Evolutionary conservation across 345 rosid genomes (phyloP).

Genomic region (Mangifera indica): DNA sequence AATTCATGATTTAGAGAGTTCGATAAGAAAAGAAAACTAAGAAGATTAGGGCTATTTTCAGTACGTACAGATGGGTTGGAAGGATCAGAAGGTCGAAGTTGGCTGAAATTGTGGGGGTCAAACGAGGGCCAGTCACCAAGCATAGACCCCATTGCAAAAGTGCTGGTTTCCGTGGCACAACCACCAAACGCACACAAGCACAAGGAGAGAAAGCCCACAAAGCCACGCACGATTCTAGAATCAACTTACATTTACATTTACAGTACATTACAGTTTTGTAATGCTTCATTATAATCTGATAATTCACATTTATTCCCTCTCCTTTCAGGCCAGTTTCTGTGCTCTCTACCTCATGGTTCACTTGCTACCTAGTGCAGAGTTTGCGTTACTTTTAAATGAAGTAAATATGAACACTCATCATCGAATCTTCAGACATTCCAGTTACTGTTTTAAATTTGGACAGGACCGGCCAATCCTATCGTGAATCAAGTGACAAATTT

Average conservation of each 20-base stretch:
- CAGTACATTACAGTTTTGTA: not conserved
- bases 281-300: not conserved
- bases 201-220: conserved; percentile 17
- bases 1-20: not conserved
- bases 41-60: not conserved
- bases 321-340: not conserved
- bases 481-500: no score
- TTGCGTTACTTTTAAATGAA: no score
- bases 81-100: conserved; percentile 82
- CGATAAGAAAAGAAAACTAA: not conserved
- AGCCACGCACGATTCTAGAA: conserved; percentile 17
- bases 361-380: no score
- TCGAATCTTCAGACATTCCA: no score
- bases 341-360: no score
- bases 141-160: conserved; percentile 59
- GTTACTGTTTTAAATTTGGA: no score
- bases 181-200: not conserved
- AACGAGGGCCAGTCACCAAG: conserved; percentile 78
- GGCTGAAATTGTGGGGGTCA: conserved; percentile 87
- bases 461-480: no score
- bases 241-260: not conserved
- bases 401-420: no score
- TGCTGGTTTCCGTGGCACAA: conserved; percentile 22
- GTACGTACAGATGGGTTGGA: conserved; percentile 70
- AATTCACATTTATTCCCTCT: not conserved